Evolutionary conservation across 495 filamentous ascomycete species (phyloP).

Genomic region (Chaetomidium leptoderma): DNA sequence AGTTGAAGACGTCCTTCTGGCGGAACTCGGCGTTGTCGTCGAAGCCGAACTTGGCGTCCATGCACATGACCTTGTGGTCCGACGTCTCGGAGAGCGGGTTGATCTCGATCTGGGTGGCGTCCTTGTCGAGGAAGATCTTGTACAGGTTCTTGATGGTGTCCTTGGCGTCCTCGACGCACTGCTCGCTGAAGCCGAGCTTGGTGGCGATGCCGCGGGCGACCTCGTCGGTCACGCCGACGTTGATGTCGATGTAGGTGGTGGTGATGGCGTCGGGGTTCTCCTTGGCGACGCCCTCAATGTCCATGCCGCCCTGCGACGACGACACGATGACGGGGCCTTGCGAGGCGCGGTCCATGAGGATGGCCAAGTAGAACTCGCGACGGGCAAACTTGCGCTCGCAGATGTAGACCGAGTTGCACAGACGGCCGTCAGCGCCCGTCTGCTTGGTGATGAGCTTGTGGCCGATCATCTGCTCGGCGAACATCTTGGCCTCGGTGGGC

Average conservation of each 20-base stretch:
- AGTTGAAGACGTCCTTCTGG: slow-evolving; percentile 90
- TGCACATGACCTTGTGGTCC: slow-evolving; percentile 94
- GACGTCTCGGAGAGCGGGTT: slow-evolving; percentile 96
- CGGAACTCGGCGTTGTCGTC: slow-evolving; percentile 99
- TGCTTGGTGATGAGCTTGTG: slow-evolving; percentile 99
- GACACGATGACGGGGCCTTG: slow-evolving; percentile 94
- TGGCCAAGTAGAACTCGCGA: slow-evolving; percentile 96
- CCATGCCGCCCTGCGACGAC: slow-evolving; percentile 97
- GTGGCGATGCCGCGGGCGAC: slow-evolving; percentile 86
- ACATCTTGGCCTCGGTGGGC: slow-evolving; percentile 81
- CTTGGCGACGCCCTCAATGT: slow-evolving; percentile 97
- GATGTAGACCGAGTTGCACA: slow-evolving; percentile 96
- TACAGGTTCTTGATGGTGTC: slow-evolving; percentile 97
- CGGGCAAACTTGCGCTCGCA: slow-evolving; percentile 99
- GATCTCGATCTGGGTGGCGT: slow-evolving; percentile 99
- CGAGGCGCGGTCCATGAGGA: slow-evolving; percentile 91
- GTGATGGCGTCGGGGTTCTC: slow-evolving; percentile 93
- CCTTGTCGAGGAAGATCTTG: slow-evolving; percentile 95
- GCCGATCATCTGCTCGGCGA: slow-evolving; percentile 98
- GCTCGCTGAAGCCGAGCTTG: slow-evolving; percentile 92
- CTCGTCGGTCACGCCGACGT: slow-evolving; percentile 89
- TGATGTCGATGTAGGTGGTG: slow-evolving; percentile 88
- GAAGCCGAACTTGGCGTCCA: slow-evolving; percentile 97
- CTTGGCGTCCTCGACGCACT: slow-evolving; percentile 91
- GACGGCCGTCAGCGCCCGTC: slow-evolving; percentile 83